Base-by-base conservation (phyloP, 805 yeast species). In the Wickerhamiella kurtzmanii region DNA sequence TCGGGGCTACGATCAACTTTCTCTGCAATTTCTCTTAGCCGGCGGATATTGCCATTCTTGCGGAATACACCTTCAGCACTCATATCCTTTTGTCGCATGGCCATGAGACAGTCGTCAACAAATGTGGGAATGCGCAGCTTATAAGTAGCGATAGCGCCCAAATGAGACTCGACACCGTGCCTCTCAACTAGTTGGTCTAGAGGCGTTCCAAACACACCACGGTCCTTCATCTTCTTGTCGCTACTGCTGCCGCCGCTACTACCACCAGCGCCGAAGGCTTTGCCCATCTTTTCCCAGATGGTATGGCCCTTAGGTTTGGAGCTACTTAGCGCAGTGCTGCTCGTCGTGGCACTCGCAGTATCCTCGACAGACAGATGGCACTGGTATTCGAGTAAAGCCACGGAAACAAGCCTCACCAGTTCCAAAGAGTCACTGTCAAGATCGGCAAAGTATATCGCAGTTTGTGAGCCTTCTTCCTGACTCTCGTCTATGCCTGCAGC, bases 11-110 rank as follows among this genome's bases (percentile, higher is more conserved):
- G 68, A 64, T 92, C 92, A 53, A 89, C 80, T 43, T 69, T 73
- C 46, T 77, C 85, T 0, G 86, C 75, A 48, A 88, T 66, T 53
- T 80, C 83, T 55, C 81, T 76, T 44, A 89, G 68, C 41, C 83
- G 74, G 56, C 87, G 78, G 59, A 92, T 88, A 60, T 92, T 92
- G 58, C 99, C 99, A 60, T 92, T 92, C 60, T 88, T 82, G 57
- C 99, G 76, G 73, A 92, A 92, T 3, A 92, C 81, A 50, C 98
- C 98, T 64, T 92, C 98, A 8, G 67, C 87, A 2, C 96, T 84
- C 81, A 89, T 77, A 64, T 92, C 97, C 71, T 84, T 86, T 50
- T 82, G 89, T 45, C 84, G 75, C 69, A 92, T 74, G 0, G 94
- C 83, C 25, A 77, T 74, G 35, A 92, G 77, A 16, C 88, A 68